Evolutionary conservation across 768 basidiomycete genomes (phyloP).

Genomic region (Termitomyces sp.): DNA sequence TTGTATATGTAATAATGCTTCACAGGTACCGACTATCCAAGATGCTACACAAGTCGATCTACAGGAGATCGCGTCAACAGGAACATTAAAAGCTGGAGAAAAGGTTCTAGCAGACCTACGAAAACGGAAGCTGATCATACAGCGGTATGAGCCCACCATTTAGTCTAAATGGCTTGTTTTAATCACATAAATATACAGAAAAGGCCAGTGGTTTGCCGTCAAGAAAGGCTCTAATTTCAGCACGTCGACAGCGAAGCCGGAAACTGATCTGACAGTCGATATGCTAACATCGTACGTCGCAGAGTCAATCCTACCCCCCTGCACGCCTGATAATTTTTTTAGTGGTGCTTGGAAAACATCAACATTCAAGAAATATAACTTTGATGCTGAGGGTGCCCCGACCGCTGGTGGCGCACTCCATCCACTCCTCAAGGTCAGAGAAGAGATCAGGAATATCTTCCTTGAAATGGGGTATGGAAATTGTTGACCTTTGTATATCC

Average conservation of each 20-base stretch:
- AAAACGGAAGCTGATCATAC: conserved; percentile 85
- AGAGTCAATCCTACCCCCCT: background rate
- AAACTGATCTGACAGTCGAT: conserved; percentile 95
- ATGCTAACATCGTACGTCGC: conserved; percentile 83
- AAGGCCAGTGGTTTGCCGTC: conserved; percentile 93
- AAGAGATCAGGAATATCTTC: conserved; percentile 97
- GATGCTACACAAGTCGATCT: conserved; percentile 79
- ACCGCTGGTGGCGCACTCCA: conserved; percentile 91
- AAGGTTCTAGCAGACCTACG: conserved; percentile 82
- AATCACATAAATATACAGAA: conserved; percentile 45
- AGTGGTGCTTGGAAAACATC: conserved; percentile 95
- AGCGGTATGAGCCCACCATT: conserved; percentile 54
- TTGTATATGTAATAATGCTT: conserved; percentile 4
- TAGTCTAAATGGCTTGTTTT: background rate
- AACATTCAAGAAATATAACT: conserved; percentile 97
- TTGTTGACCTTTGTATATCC: background rate
- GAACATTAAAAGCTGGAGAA: conserved; percentile 71
- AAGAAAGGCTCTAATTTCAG: conserved; percentile 83
- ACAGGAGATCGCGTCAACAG: conserved; percentile 67
- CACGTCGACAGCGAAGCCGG: conserved; percentile 87
- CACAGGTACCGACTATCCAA: conserved; percentile 57
- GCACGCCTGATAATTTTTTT: conserved; percentile 1
- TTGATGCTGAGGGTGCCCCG: conserved; percentile 91
- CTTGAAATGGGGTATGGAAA: conserved; percentile 92
- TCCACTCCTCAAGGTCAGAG: conserved; percentile 94